Percentiles rank a stretch among this genome's conserved stretches.
phyloP scores from a whole-genome alignment of 192 early-diverging fungal species.

The Coemansia sp. region DNA sequence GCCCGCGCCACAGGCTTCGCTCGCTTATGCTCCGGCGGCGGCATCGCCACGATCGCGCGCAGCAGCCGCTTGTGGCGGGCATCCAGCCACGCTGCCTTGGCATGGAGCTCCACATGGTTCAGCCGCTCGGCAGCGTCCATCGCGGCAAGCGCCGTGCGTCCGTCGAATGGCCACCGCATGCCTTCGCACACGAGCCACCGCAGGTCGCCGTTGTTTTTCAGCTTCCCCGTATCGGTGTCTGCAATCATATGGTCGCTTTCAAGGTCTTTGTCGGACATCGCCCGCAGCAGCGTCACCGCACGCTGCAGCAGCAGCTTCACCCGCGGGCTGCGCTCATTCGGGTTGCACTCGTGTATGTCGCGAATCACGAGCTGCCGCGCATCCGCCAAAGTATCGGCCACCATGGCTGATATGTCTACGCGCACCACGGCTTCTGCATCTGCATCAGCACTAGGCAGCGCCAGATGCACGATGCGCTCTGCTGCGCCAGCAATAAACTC shows the following conservation, averaged over 20 bases:
- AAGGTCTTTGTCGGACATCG: background rate
- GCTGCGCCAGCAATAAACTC: constrained; percentile 28
- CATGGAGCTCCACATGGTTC: background rate
- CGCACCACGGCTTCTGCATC: constrained; percentile 1
- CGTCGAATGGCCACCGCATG: constrained; percentile 14
- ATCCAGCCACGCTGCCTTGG: constrained; percentile 10
- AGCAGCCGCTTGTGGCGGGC: constrained; percentile 19
- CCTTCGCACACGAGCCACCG: too few relatives aligned
- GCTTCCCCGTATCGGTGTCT: background rate
- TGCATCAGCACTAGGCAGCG: background rate
- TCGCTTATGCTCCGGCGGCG: background rate
- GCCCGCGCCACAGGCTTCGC: background rate
- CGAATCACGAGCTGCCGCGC: constrained; percentile 5
- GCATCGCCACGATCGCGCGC: constrained; percentile 23
- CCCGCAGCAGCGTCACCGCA: constrained; percentile 13
- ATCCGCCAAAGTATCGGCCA: constrained; percentile 9
- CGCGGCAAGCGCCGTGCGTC: constrained; percentile 9
- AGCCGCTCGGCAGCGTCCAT: constrained; percentile 16
- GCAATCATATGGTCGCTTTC: background rate
- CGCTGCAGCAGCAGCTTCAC: constrained; percentile 19
- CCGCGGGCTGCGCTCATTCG: background rate
- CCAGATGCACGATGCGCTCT: constrained; percentile 33
- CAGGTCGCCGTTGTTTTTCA: constrained; percentile 19
- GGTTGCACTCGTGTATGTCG: constrained; percentile 10
- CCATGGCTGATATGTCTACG: constrained; percentile 16